Conservation (phyloP, 345 rosid species). For the Eucalyptus curtisii region DNA sequence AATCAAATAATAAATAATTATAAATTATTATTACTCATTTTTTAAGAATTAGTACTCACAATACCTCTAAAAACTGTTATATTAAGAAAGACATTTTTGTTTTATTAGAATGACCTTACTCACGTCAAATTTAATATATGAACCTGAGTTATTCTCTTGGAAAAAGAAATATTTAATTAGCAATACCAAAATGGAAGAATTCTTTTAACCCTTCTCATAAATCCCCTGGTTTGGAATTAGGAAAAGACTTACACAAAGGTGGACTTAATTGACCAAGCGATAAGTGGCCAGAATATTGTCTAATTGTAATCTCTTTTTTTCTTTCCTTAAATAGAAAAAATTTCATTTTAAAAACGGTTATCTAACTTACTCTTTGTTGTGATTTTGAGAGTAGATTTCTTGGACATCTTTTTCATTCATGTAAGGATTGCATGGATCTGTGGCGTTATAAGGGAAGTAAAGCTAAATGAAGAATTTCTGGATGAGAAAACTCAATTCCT, state of each 20-base stretch:
- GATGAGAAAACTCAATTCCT: background rate
- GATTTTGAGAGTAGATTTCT: background rate
- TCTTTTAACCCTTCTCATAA: background rate
- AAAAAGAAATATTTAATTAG: background rate
- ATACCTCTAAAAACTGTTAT: rapidly evolving
- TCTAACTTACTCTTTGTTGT: background rate
- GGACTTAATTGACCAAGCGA: background rate
- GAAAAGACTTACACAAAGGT: background rate
- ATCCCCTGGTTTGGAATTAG: background rate
- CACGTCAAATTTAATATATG: background rate
- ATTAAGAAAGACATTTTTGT: no score
- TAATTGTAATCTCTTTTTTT: background rate
- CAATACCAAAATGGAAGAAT: rapidly evolving
- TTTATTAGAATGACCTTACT: background rate
- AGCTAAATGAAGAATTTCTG: background rate
- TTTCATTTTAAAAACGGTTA: background rate
- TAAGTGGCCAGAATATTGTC: no score
- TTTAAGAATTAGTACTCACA: rapidly evolving
- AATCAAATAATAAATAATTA: rapidly evolving
- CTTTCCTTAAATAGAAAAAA: background rate
- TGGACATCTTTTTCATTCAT: background rate
- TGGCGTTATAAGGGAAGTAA: background rate
- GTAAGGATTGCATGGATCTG: background rate
- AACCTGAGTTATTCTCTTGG: background rate
- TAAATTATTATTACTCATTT: rapidly evolving